Base-by-base conservation (phyloP, 345 rosid genomes). In the Brassica juncea region DNA sequence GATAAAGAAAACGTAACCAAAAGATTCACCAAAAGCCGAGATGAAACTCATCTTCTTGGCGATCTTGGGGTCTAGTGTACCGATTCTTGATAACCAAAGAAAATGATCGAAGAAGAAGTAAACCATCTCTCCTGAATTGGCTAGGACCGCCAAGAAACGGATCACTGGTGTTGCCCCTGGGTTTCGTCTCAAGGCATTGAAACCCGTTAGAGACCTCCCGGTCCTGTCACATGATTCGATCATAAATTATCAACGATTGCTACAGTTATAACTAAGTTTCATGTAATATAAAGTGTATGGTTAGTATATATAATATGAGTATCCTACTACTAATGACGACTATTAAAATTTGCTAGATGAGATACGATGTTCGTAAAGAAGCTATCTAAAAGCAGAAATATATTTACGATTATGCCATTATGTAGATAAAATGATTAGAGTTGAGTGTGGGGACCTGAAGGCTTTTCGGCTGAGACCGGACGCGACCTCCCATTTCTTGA, bases 21-120 rank as follows among this genome's bases (percentile, higher is more conserved):
- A 90, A n/a, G 98, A 78, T 93, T 95, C 99, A 16, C 99, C 99
- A 70, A 91, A 93, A 2, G 98, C 99, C 0, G 99, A 95, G 47
- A 95, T 81, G 81, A 88, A 95, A 89, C 99, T 95, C 98, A 93
- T 88, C 85, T 73, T 85, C 74, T 60, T 85, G 0, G 96, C 98
- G 55, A 93, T 67, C 73, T 81, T 88, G 0, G 90, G 58, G 28
- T 95, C 97, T 75, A 95, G 4, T 3, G 90, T 85, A 19, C 97
- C 99, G 15, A 95, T 89, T 83, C 98, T 87, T 16, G 99, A 87
- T 66, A 95, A 63, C 99, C 99, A 95, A 54, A 90, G 98, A 39
- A 95, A 87, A 66, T 95, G 99, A 75, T 95, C 99, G 3, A 93
- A 95, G 71, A 91, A 91, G 88, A 93, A 95, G 76, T 93, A 95